A percentile compares a stretch with the other conserved stretches of the same genome.
Conservation (phyloP, 2,329 filamentous ascomycete genomes). For the Ambrosiella xylebori region DNA sequence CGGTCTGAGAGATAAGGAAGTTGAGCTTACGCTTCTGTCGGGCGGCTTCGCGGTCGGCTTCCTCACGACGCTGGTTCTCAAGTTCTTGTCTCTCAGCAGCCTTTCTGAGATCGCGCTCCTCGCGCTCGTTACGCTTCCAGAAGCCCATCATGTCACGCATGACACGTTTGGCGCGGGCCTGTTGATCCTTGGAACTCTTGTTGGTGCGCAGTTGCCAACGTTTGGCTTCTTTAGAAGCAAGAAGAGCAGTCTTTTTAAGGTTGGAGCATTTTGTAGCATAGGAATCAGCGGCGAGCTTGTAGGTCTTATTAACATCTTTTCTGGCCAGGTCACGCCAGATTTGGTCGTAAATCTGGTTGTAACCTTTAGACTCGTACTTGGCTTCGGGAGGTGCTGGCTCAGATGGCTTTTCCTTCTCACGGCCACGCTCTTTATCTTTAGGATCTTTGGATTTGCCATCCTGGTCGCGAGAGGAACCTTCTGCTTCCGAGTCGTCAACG, state of each 20-base stretch:
- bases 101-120: slow-evolving; percentile 87
- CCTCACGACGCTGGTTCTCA: slow-evolving; percentile 88
- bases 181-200: slow-evolving; percentile 95
- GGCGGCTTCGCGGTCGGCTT: slow-evolving; percentile 93
- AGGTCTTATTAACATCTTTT: slow-evolving; percentile 86
- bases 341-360: slow-evolving; percentile 92
- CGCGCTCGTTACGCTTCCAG: slow-evolving; percentile 97
- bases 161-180: slow-evolving; percentile 87
- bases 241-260: slow-evolving; percentile 87
- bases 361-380: slow-evolving; percentile 73
- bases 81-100: slow-evolving; percentile 90
- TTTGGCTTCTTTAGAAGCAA: slow-evolving; percentile 92
- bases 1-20: slow-evolving; percentile 96
- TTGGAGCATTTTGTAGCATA: slow-evolving; percentile 83
- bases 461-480: slow-evolving; percentile 17
- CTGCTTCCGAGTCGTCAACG: slow-evolving; percentile 16
- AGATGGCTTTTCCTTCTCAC: slow-evolving; percentile 24
- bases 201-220: slow-evolving; percentile 96
- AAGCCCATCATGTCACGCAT: slow-evolving; percentile 99
- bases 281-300: slow-evolving; percentile 72
- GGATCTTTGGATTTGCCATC: slow-evolving; percentile 19
- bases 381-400: slow-evolving; percentile 39
- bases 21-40: slow-evolving; percentile 97
- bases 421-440: slow-evolving; percentile 26
- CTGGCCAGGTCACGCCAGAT: slow-evolving; percentile 91